These are phyloP conservation scores for Teunomyces panamensis DNA, from an alignment of 805 yeast species.

Conservation along the genomic window DNA sequence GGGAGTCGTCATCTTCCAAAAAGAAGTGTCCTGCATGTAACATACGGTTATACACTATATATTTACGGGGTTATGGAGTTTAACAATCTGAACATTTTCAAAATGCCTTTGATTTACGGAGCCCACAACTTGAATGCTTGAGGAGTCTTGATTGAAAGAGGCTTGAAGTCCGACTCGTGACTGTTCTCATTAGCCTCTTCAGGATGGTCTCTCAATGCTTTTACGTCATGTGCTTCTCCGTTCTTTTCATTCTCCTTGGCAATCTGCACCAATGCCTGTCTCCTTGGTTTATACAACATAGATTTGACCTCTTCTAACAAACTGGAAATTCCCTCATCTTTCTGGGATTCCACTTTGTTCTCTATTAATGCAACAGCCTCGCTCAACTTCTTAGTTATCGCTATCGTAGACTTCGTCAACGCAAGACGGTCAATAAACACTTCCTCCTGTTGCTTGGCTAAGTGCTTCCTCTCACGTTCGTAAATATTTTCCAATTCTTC, in stretches of 20 bases:
- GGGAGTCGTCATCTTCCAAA: neutral
- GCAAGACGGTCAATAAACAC: slow-evolving; percentile 62
- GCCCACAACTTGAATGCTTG: slow-evolving; percentile 45
- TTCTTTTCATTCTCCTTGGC: slow-evolving; percentile 5
- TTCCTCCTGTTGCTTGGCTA: slow-evolving; percentile 65
- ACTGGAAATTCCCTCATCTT: slow-evolving; percentile 11
- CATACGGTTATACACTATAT: neutral
- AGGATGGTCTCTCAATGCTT: neutral
- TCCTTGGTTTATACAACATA: slow-evolving; percentile 32
- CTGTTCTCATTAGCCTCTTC: slow-evolving; percentile 7
- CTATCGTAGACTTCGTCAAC: slow-evolving; percentile 56
- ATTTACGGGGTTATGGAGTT: neutral
- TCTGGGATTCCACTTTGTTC: slow-evolving; percentile 6
- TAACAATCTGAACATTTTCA: neutral
- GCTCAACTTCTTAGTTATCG: slow-evolving; percentile 47
- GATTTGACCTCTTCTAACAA: slow-evolving; percentile 31
- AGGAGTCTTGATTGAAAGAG: slow-evolving; percentile 40
- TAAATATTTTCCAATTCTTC: slow-evolving; percentile 61
- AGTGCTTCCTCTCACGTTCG: slow-evolving; percentile 59
- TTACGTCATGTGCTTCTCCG: slow-evolving; percentile 10
- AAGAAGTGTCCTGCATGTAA: neutral
- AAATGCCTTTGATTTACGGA: slow-evolving; percentile 21
- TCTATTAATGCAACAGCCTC: slow-evolving; percentile 25
- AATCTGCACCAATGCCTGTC: slow-evolving; percentile 20
- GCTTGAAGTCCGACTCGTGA: slow-evolving; percentile 22